Evolutionary conservation across 257 asterid genomes (phyloP), one percentile per base, ranked within the genome.

Genomic region (Penstemon barbatus): DNA sequence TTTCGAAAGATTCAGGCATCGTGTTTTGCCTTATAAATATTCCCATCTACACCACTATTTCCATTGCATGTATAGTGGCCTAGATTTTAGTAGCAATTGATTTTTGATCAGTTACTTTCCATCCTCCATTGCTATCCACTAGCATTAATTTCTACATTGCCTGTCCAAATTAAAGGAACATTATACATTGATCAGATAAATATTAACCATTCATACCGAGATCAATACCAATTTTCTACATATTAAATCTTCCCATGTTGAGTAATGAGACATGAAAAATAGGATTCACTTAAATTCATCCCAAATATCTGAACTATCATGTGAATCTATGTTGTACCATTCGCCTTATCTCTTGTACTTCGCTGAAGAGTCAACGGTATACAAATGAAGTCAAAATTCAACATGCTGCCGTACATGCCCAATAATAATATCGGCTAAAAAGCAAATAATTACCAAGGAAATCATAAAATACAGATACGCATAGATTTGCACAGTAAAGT

Each of bases 331-430:
- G 54, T 36, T 53, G 75, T 71, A 74, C 71, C 57, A 68, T 41
- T 71, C 10, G 50, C 65, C 66, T 66, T 46, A 66, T 4, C 61
- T 60, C 41, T 55, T 38, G 77, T 63, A 62, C 68, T 57, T 52
- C 33, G 49, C 72, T 5, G 6, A 50, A 61, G 41, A 64, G 43
- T 55, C 74, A 49, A 70, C 42, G 6, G 25, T 19, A 46, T 6
- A 72, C 60, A 71, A 60, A 39, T 62, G 4, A 15, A 55, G 7
- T 11, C 71, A 64, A 45, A 66, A 44, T 36, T 61, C 71, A 61
- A 48, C 77, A 66, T 8, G 40, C 63, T 4, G 57, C 74, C 39
- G 46, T 41, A 52, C 19, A 11, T 5, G 45, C 4, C 63, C 6
- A 37, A 25, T 6, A 37, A 25, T 6, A 40, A 41, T 4, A 55